Evolutionary conservation across 108 stramenopile genomes (phyloP), one percentile per base, ranked within the genome.

Genomic region (Discostella stelligeroides): DNA sequence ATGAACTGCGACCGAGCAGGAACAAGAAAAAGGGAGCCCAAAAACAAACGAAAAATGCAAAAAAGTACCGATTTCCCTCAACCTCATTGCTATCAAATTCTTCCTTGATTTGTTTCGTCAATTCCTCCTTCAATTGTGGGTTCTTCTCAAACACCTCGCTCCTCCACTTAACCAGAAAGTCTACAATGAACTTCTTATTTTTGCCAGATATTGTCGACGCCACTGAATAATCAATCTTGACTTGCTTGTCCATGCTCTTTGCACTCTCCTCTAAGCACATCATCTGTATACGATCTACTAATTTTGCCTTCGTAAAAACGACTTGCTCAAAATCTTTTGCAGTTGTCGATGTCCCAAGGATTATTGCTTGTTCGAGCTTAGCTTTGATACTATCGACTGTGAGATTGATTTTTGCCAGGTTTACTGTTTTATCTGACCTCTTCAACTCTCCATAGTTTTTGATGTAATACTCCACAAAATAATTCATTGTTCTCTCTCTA

Each of bases 401-500:
- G 3, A 47, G 6, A 47, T 47, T 47, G 7, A 47, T 47, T 18
- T 47, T 47, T 3, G 46, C 15, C 17, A 47, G 46, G 7, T 47
- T 18, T 2, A 47, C 46, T 18, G 18, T 47, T 18, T 7, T 47
- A 18, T 47, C 46, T 8, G 46, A 47, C 46, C 18, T 47, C n/a
- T n/a, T 47, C 17, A 47, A 15, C 46, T 47, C 46, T 18, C 46
- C 46, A 8, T 47, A 47, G 7, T 47, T 47, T 3, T 47, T 47
- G 3, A 47, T 47, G 46, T 47, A 47, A 18, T 47, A 47, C 46
- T 47, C 46, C 15, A 47, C 9, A 47, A 47, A 47, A 47, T 47
- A 47, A 7, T 47, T 18, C 46, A 3, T 15, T 9, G 9, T n/a
- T n/a, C n/a, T n/a, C n/a, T 47, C 46, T 18, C 18, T 8, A 9